Evolutionary conservation across 345 rosid species (phyloP).

Genomic region (Populus davidiana): DNA sequence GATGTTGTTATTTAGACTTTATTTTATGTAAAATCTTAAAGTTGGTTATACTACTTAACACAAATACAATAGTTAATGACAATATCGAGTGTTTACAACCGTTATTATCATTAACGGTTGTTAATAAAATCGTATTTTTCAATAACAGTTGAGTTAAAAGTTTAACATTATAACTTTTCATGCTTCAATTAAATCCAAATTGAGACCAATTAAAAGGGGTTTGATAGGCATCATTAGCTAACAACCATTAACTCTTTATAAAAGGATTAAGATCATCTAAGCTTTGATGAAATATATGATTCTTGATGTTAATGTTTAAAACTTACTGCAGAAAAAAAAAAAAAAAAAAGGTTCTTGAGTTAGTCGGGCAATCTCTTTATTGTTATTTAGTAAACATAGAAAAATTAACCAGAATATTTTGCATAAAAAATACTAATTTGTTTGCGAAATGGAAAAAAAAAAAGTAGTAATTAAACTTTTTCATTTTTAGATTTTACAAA

Average conservation of each 20-base stretch:
- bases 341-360: not conserved
- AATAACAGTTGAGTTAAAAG: too few species aligned
- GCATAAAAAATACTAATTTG: not conserved
- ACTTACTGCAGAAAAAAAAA: not conserved
- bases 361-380: not conserved
- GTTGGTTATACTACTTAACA: too few species aligned
- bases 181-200: not conserved
- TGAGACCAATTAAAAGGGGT: not conserved
- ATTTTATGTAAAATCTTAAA: too few species aligned
- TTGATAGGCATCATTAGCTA: not conserved
- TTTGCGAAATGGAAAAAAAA: not conserved
- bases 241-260: not conserved
- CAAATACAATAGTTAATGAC: too few species aligned
- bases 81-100: too few species aligned
- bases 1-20: too few species aligned
- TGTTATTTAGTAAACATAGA: not conserved
- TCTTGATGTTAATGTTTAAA: not conserved
- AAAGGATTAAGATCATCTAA: not conserved
- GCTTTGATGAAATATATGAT: not conserved
- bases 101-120: too few species aligned
- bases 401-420: not conserved
- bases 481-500: too few species aligned
- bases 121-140: too few species aligned
- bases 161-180: not conserved
- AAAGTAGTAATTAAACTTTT: not conserved